Base-by-base conservation (phyloP, 73 alveolate genomes). In the Paramecium sexaurelia region DNA sequence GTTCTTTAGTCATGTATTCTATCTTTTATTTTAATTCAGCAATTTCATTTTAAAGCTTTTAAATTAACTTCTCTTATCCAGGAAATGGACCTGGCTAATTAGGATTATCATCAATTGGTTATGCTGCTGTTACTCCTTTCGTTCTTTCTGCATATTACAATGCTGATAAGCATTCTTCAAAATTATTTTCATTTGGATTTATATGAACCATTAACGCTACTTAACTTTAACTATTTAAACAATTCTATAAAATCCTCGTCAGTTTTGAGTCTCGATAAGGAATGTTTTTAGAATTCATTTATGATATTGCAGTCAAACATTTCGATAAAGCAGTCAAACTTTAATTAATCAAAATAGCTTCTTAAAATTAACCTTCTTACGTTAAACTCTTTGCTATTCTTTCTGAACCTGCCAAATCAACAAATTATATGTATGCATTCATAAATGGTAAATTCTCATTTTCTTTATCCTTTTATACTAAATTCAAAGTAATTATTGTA, bases 161-260 rank as follows among this genome's bases (percentile, higher is more conserved):
- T 1, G 94, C 83, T 3, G 94, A 55, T 26, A 88, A 68, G 29
- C 94, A 88, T 69, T 88, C 94, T 41, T 88, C 94, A 43, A 68
- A 88, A 69, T 88, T 88, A 88, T 82, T 88, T 68, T 88, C 94
- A 88, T 66, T 88, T 15, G 94, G 94, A 47, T 88, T 88, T 1
- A 88, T 26, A 35, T 88, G 78, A 0, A 75, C 94, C 29, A 88
- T 37, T 20, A 88, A 51, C 0, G 94, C 87, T 5, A 88, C 61
- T 29, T 61, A 69, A 39, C 94, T 88, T 69, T 82, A 43, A 13
- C 88, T 40, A 43, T 88, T 55, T 17, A 88, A 55, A 88, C 91
- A 61, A 47, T 69, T 88, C 43, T 88, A 55, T 27, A 88, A 69
- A 5, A 88, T 88, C 8, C 85, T 67, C 8, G 94, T 88, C 78